These are phyloP conservation scores for Nigrograna mackinnonii DNA, from an alignment of 2,329 filamentous ascomycete genomes.

Conservation along the genomic window DNA sequence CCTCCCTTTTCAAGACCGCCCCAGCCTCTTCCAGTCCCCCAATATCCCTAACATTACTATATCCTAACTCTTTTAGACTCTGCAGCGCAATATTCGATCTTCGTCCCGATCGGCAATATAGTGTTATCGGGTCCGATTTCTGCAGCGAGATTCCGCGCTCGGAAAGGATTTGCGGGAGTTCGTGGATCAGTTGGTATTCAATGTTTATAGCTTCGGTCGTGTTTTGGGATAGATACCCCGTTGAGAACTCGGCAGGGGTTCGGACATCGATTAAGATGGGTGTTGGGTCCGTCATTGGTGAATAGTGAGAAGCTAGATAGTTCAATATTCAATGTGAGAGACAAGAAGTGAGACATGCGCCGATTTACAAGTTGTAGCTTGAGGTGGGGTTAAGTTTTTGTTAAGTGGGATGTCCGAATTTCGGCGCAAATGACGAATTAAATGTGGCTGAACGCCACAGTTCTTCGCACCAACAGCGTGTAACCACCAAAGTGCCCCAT, in stretches of 20 bases:
- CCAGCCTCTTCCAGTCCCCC: constrained; percentile 39
- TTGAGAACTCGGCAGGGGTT: constrained; percentile 37
- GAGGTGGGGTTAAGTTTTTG: background rate
- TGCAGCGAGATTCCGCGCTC: constrained; percentile 16
- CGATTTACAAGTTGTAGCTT: no score
- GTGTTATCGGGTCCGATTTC: constrained; percentile 35
- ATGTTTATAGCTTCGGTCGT: constrained; percentile 37
- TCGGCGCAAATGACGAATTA: background rate
- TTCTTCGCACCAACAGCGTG: no score
- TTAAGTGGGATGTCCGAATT: background rate
- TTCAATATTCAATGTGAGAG: background rate
- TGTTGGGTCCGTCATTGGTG: background rate
- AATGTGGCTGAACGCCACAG: background rate
- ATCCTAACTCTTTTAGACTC: constrained; percentile 32
- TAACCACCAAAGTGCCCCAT: no score
- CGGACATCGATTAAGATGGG: constrained; percentile 38
- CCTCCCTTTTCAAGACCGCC: constrained; percentile 30
- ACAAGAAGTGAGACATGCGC: no score
- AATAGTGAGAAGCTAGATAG: background rate
- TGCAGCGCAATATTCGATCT: constrained; percentile 36
- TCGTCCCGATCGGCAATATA: constrained; percentile 42
- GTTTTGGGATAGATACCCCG: constrained; percentile 29
- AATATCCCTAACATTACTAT: constrained; percentile 34
- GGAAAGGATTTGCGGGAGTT: constrained; percentile 25
- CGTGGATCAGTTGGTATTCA: constrained; percentile 37